A percentile compares a stretch with the other conserved stretches of the same genome.
Conservation (phyloP, 1,284 basidiomycete genomes). For the Cystobasidiaceae sp. region DNA sequence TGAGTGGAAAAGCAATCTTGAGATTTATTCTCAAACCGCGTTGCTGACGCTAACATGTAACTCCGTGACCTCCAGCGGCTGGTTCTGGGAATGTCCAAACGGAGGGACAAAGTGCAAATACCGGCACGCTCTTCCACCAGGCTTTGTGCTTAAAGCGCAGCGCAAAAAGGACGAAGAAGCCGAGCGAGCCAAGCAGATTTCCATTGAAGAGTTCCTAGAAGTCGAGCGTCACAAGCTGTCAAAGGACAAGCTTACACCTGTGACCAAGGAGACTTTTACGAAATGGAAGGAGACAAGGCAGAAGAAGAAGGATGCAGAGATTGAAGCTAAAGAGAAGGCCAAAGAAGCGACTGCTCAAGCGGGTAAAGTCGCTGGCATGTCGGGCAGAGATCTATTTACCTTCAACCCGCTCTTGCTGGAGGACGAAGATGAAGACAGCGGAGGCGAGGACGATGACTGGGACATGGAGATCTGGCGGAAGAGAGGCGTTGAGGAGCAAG, state of each 20-base stretch:
- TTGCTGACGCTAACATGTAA: background rate
- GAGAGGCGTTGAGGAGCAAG: conserved; percentile 57
- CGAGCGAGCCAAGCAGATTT: conserved; percentile 82
- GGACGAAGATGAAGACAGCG: conserved; percentile 59
- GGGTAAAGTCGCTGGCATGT: conserved; percentile 90
- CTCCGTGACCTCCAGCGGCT: conserved; percentile 40
- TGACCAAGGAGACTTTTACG: conserved; percentile 89
- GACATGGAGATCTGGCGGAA: conserved; percentile 62
- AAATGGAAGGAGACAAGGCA: conserved; percentile 89
- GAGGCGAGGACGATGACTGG: conserved; percentile 62
- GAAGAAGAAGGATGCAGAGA: conserved; percentile 86
- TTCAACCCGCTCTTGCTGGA: conserved; percentile 82
- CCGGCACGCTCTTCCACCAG: conserved; percentile 89
- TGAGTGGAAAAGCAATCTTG: no score
- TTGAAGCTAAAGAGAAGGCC: conserved; percentile 71
- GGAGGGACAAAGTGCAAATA: conserved; percentile 47
- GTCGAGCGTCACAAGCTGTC: conserved; percentile 96
- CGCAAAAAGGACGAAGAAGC: conserved; percentile 51
- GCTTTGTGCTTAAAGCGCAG: conserved; percentile 58
- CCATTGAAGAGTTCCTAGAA: conserved; percentile 94
- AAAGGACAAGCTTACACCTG: conserved; percentile 75
- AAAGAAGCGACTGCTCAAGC: conserved; percentile 79
- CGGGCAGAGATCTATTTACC: conserved; percentile 84
- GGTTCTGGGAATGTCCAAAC: conserved; percentile 67
- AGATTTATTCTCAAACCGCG: no score